Base-by-base conservation (phyloP, 2,329 filamentous ascomycete genomes). In the Fusarium annulatum region DNA sequence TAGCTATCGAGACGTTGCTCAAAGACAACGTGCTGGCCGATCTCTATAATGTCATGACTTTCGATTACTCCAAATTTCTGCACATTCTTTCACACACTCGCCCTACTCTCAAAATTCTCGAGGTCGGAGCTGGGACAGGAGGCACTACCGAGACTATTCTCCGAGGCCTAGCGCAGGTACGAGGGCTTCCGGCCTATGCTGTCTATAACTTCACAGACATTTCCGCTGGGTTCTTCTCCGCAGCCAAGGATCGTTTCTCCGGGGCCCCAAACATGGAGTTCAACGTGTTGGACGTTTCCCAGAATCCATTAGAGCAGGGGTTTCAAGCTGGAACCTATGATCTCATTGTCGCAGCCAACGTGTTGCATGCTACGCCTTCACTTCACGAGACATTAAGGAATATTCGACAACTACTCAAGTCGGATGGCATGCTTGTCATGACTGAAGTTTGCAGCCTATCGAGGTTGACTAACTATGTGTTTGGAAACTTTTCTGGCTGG, bases 161-260 rank as follows among this genome's bases (percentile, higher is more conserved):
- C 5, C 46, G 42, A 8, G 53, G 33, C 10, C 34, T 64, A 19
- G n/a, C 39, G 49, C 23, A 56, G 26, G 7, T 41, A 3, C 34
- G 58, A 8, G 42, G 61, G 19, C 28, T 52, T 2, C 55, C 46
- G 15, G 30, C 48, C 5, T 83, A 80, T 49, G 53, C 73, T 0
- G 65, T 77, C 8, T 85, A 85, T 64, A 81, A 77, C 0, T 86
- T 79, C 45, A 85, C 84, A 1, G 84, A 86, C 48, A 79, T 85
- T 3, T 84, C 81, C 3, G 58, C 75, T 4, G 74, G 65, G 0
- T 83, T 83, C 63, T 82, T 84, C 39, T 74, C 73, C 2, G 51
- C 64, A 2, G 80, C 80, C 2, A 71, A 69, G 23, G 59, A 72
- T 23, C 59, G 67, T 3, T 74, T 75, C 23, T 14, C 39, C 1